Percentiles rank a stretch among this genome's conserved stretches.
Conservation (phyloP, 306 rosid genomes). For the Pterocarpus macrocarpus region DNA sequence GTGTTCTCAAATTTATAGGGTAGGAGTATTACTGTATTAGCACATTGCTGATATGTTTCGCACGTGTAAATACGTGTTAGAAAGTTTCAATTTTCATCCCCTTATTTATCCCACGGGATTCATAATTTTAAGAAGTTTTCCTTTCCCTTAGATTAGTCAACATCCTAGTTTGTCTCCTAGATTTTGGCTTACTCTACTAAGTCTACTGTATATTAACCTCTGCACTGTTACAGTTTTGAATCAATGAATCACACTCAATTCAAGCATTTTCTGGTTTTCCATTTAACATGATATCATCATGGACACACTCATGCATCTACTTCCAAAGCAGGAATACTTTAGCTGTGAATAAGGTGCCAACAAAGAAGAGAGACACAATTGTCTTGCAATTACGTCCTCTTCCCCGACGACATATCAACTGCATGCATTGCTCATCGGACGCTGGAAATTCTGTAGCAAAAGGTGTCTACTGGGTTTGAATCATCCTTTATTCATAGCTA, state of each 20-base stretch:
- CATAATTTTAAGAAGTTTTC: conserved; percentile 7
- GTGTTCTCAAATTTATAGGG: neutral
- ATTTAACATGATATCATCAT: conserved; percentile 47
- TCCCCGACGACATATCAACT: conserved; percentile 12
- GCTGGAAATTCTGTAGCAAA: conserved; percentile 20
- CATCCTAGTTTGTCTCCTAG: conserved; percentile 48
- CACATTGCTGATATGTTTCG: neutral
- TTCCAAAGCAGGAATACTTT: conserved; percentile 36
- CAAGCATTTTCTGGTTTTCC: neutral
- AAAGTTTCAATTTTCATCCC: conserved; percentile 8
- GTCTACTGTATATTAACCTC: neutral
- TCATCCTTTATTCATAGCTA: conserved; percentile 4
- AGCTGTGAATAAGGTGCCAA: conserved; percentile 28
- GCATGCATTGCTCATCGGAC: conserved; percentile 18
- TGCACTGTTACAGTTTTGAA: conserved; percentile 14
- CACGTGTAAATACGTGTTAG: conserved; percentile 3
- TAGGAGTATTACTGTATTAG: neutral
- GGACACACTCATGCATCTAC: conserved; percentile 38
- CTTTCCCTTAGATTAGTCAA: conserved; percentile 34
- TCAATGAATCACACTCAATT: conserved; percentile 2
- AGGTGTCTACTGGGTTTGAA: conserved; percentile 42
- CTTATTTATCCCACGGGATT: neutral
- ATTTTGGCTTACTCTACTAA: conserved; percentile 15
- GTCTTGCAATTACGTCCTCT: neutral
- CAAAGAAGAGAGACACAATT: conserved; percentile 39